Base-by-base conservation (phyloP, 2,329 filamentous ascomycete species). In the Clarireedia hainanense region DNA sequence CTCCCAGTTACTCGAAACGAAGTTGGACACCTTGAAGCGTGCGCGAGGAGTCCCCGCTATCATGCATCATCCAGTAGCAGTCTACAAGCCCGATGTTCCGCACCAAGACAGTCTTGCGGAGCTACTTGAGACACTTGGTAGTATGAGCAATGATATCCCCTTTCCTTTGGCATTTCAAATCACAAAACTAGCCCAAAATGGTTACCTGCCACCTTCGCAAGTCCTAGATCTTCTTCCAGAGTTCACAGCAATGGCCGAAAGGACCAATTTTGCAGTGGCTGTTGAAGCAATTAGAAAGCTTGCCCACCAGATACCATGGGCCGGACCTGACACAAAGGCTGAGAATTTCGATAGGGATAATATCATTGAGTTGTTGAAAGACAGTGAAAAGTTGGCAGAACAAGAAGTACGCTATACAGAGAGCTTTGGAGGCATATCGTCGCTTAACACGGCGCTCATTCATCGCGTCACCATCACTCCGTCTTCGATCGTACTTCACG, bases 81-180 rank as follows among this genome's bases (percentile, higher is more conserved):
- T 64, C 3, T 37, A 51, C 23, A 34, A n/a, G 2, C 57, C 60
- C 1, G 37, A 7, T 20, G 57, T 63, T 37, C 52, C 56, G n/a
- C 63, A 59, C 52, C 50, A 14, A 17, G 14, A 26, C 20, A 58
- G 57, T 10, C 62, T 67, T 3, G 51, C 27, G 27, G 61, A 20
- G 30, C 53, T 68, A 5, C 55, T 63, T 10, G 26, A 47, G 1
- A 58, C 46, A 15, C 37, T 72, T 10, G 50, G 57, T 55, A 71
- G 57, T 42, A 45, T 47, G 7, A 53, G 53, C 7, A 50, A 43
- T 10, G 51, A n/a, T 1, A 36, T 81, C 56, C 71, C 79, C 5
- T 88, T 83, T 59, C 66, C 70, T 0, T 64, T 84, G 1, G 72
- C 80, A 5, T 87, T 83, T 63, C 84, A 88, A 61, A 71, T 88